These are phyloP conservation scores for Cokeromyces recurvatus DNA, from an alignment of 371 early-diverging fungal species.

Conservation along the genomic window DNA sequence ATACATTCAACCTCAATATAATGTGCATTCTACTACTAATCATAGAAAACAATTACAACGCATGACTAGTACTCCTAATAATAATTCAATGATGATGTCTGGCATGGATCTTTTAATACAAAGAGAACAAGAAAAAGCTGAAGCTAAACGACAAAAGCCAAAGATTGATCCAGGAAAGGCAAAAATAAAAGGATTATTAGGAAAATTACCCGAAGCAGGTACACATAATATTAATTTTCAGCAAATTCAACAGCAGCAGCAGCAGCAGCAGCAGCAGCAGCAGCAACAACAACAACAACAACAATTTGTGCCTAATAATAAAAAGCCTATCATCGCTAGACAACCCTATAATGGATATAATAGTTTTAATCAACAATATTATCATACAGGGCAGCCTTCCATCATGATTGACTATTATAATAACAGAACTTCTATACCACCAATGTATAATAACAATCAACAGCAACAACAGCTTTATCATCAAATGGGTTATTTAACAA, in stretches of 20 bases:
- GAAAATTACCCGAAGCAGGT: constrained; percentile 40
- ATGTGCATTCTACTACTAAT: background rate
- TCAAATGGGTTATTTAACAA: no score
- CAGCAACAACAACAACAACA: constrained; percentile 17
- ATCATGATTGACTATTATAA: constrained; percentile 5
- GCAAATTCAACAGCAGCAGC: constrained; percentile 21
- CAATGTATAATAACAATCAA: background rate
- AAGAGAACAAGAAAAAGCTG: constrained; percentile 42
- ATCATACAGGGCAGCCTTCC: background rate
- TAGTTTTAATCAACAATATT: no score
- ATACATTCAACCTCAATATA: no score
- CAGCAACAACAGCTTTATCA: no score
- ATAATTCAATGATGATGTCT: no score
- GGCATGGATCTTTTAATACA: constrained; percentile 46
- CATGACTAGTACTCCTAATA: constrained; percentile 5
- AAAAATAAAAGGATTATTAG: constrained; percentile 41
- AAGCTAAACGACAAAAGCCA: constrained; percentile 30
- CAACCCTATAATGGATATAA: no score
- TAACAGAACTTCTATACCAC: constrained; percentile 8
- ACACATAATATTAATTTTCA: constrained; percentile 44
- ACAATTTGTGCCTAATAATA: no score
- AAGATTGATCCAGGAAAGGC: constrained; percentile 33
- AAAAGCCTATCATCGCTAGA: no score
- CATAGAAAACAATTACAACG: constrained; percentile 14
- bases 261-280: constrained; percentile 30